Base-by-base conservation (phyloP, 2,329 filamentous ascomycete species). In the Fusarium mangiferae region DNA sequence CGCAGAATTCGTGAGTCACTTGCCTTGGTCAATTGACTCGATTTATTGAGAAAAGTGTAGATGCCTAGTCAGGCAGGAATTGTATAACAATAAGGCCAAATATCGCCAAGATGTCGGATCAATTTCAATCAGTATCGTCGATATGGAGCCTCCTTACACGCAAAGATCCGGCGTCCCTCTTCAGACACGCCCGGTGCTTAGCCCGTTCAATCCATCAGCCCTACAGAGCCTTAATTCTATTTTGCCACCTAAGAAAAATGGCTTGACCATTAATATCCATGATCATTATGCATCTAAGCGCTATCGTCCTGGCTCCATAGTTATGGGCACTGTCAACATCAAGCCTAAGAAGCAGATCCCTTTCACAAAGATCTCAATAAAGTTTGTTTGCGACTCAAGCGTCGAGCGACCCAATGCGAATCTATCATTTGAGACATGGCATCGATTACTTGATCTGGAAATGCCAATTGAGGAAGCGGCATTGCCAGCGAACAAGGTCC, bases 271-370 rank as follows among this genome's bases (percentile, higher is more conserved):
- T 46, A 24, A 41, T 26, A 52, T 68, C 6, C 45, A 67, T n/a
- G 52, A 68, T 26, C 65, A 68, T 33, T 68, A 60, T 60, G 65
- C 65, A 35, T 67, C 65, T 22, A 68, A 68, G n/a, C 65, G 65
- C 7, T 68, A 68, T 24, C 52, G 65, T 2, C 65, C 65, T 7
- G 45, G 62, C 14, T 68, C 62, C 8, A 30, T 54, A 36, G 65
- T 68, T 3, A 60, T 41, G 28, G 65, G 65, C 36, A 67, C 52
- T 13, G 62, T 60, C 28, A 30, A 60, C 18, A 61, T 68, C 62
- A 68, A 68, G 35, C 65, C 65, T 5, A 68, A 68, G 45, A 68
- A 68, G 45, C 45, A 38, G 11, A 46, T 22, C 22, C 28, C 35
- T 39, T 68, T 67, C 35, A 67, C 39, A 5, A 68, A 39, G 8